Conservation (phyloP, 83 land plant species). For the Diphasiastrum complanatum region DNA sequence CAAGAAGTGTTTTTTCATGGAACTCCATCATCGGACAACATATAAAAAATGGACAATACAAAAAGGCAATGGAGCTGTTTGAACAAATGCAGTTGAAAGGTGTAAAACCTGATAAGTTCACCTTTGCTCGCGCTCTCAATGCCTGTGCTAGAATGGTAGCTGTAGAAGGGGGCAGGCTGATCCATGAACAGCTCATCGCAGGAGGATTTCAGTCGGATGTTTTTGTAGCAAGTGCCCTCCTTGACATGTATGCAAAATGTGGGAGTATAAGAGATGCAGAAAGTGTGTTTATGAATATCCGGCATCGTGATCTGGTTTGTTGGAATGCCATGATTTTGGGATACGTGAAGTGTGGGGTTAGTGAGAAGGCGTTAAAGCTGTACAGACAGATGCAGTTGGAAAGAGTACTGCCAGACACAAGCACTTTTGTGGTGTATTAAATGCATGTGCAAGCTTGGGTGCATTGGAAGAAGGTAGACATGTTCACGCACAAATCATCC, state of each 20-base stretch:
- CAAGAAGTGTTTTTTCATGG: no score
- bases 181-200: not conserved
- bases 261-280: not conserved
- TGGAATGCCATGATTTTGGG: not conserved
- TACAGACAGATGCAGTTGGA: not conserved
- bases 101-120: not conserved
- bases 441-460: not conserved
- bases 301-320: not conserved
- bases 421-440: not conserved
- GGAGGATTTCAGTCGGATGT: not conserved
- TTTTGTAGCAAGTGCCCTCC: no score
- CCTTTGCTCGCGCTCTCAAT: not conserved
- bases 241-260: not conserved
- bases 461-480: constrained; percentile 1
- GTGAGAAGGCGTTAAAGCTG: not conserved
- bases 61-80: no score
- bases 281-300: not conserved
- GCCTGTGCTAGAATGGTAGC: not conserved
- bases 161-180: not conserved
- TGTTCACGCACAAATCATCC: not conserved
- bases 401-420: not conserved
- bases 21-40: no score
- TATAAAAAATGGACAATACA: no score
- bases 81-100: no score
- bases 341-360: not conserved